Conservation (phyloP, 495 filamentous ascomycete genomes). For the Monascus purpureus region DNA sequence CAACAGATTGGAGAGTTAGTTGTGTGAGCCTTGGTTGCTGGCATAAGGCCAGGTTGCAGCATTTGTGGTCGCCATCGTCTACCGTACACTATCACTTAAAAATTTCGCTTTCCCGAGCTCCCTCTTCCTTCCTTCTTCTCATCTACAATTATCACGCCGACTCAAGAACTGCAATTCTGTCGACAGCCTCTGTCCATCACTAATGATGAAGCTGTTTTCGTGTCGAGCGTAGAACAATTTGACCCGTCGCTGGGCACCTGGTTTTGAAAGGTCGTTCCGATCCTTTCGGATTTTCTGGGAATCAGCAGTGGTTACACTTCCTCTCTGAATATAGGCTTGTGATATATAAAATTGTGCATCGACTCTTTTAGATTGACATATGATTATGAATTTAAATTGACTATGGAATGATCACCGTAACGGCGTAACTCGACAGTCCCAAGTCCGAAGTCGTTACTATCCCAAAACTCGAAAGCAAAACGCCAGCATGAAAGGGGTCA, state of each 20-base stretch:
- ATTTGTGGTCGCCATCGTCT: slow-evolving; percentile 17
- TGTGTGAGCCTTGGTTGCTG: slow-evolving; percentile 22
- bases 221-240: slow-evolving; percentile 52
- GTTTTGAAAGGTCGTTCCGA: slow-evolving; percentile 55
- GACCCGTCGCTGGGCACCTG: slow-evolving; percentile 71
- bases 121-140: slow-evolving; percentile 24
- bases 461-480: too few relatives aligned
- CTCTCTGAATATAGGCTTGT: neutral
- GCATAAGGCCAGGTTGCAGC: slow-evolving; percentile 38
- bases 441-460: too few relatives aligned
- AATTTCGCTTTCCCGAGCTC: slow-evolving; percentile 9
- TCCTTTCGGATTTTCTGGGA: slow-evolving; percentile 53
- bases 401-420: too few relatives aligned
- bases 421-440: too few relatives aligned
- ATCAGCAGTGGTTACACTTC: slow-evolving; percentile 67
- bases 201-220: slow-evolving; percentile 48
- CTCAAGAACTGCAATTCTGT: slow-evolving; percentile 49
- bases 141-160: slow-evolving; percentile 17
- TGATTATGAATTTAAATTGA: too few relatives aligned
- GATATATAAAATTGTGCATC: too few relatives aligned
- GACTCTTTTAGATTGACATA: too few relatives aligned
- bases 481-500: too few relatives aligned
- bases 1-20: slow-evolving; percentile 9
- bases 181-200: slow-evolving; percentile 37
- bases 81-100: slow-evolving; percentile 25